Percentiles rank a stretch among this genome's conserved stretches.
These are phyloP conservation scores for Mucor racemosus DNA, from an alignment of 371 early-diverging fungal genomes.

Conservation along the genomic window DNA sequence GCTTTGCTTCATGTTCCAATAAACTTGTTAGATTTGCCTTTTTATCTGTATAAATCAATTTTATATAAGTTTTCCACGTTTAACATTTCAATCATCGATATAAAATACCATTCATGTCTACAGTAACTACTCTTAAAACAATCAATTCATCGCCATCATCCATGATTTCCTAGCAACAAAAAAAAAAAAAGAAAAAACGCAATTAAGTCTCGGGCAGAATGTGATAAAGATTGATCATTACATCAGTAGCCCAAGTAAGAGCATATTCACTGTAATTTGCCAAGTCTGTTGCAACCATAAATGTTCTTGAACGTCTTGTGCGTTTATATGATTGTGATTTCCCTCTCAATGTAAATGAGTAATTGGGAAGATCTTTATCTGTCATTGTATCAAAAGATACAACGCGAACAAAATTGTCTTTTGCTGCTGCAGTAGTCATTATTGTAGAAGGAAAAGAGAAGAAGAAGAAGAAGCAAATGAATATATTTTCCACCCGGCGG, in stretches of 20 bases:
- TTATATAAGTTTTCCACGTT: not conserved
- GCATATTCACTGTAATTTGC: constrained; percentile 67
- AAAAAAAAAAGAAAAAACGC: not conserved
- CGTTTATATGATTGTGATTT: constrained; percentile 57
- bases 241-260: constrained; percentile 60
- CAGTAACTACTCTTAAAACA: constrained; percentile 52
- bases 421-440: not conserved
- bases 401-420: constrained; percentile 48
- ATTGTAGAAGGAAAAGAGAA: not conserved
- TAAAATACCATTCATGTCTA: constrained; percentile 45
- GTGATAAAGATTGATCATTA: constrained; percentile 2
- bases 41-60: constrained; percentile 35
- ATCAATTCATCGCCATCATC: constrained; percentile 68
- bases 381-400: constrained; percentile 68
- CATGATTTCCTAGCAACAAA: constrained; percentile 47
- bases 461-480: not conserved
- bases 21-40: constrained; percentile 36
- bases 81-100: not conserved
- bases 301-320: constrained; percentile 55
- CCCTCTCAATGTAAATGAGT: constrained; percentile 61
- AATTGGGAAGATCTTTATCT: constrained; percentile 56
- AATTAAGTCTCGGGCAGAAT: not conserved
- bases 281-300: constrained; percentile 65
- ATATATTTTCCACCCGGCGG: constrained; percentile 16
- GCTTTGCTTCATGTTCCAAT: constrained; percentile 49